Conservation (phyloP, 768 basidiomycete genomes). For the Filobasidium wieringae region DNA sequence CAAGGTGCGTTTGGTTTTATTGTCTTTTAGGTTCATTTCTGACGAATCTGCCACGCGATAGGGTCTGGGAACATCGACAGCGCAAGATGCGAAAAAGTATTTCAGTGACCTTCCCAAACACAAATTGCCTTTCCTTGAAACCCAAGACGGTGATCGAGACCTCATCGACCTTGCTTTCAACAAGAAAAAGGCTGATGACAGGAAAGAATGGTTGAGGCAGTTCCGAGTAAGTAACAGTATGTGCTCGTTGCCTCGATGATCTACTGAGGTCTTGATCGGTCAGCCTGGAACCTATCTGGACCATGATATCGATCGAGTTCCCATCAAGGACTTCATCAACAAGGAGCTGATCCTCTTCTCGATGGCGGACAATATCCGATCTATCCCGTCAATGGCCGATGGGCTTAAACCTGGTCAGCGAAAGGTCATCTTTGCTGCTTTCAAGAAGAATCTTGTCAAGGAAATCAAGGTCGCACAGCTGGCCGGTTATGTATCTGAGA, state of each 20-base stretch:
- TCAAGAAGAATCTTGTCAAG: conserved; percentile 82
- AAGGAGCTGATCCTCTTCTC: conserved; percentile 95
- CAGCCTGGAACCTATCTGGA: conserved; percentile 93
- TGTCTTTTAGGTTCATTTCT: not conserved
- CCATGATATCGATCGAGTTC: conserved; percentile 73
- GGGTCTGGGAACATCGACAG: conserved; percentile 91
- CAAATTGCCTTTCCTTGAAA: conserved; percentile 78
- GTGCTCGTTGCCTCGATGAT: not conserved
- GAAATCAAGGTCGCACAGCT: conserved; percentile 95
- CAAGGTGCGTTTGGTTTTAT: conserved; percentile 58
- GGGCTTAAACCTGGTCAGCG: conserved; percentile 95
- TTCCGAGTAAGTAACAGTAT: conserved; percentile 64
- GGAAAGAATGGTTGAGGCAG: conserved; percentile 93
- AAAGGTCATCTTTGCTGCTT: conserved; percentile 91
- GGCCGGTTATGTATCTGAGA: conserved; percentile 85
- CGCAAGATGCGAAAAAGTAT: conserved; percentile 81
- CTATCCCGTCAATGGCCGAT: conserved; percentile 86
- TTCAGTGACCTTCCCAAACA: conserved; percentile 86
- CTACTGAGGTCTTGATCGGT: not conserved
- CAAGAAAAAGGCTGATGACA: conserved; percentile 97
- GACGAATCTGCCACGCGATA: too few relatives aligned
- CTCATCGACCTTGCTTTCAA: conserved; percentile 97
- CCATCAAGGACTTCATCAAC: conserved; percentile 91
- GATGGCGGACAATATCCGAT: conserved; percentile 97
- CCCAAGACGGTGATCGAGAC: conserved; percentile 67